Conservation (phyloP, 1,284 basidiomycete species). For the Omphalotus olearius region DNA sequence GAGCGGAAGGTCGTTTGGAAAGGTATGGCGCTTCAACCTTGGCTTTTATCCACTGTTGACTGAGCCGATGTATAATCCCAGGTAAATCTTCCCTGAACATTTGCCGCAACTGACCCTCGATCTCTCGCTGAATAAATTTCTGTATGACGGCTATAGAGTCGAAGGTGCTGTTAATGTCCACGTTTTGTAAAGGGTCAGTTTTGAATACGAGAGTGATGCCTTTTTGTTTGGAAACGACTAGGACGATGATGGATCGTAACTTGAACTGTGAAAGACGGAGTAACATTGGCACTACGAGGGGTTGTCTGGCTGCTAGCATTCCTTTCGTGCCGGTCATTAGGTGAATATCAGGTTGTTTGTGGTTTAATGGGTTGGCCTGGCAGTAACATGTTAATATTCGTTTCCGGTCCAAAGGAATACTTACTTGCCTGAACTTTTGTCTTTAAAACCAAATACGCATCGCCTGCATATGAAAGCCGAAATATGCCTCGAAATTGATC, state of each 20-base stretch:
- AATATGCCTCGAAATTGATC: conserved; percentile 99
- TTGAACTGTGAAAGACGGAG: conserved; percentile 94
- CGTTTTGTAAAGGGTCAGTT: conserved; percentile 97
- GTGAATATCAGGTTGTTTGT: conserved; percentile 80
- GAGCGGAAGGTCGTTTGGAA: conserved; percentile 37
- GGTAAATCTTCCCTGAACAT: conserved; percentile 98
- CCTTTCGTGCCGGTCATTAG: conserved; percentile 72
- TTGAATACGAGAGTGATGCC: conserved; percentile 99
- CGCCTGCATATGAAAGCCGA: conserved; percentile 91
- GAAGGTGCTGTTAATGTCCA: conserved; percentile 96
- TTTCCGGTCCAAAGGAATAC: neutral
- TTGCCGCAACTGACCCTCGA: conserved; percentile 94
- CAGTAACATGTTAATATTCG: neutral
- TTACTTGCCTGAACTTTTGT: conserved; percentile 86
- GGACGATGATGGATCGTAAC: conserved; percentile 93
- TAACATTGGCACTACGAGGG: conserved; percentile 96
- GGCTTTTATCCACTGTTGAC: conserved; percentile 91
- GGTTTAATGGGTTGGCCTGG: conserved; percentile 93
- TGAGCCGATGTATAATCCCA: conserved; percentile 93
- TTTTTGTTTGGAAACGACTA: conserved; percentile 95
- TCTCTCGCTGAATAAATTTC: conserved; percentile 94
- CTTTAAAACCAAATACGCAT: conserved; percentile 93
- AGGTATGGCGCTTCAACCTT: conserved; percentile 81
- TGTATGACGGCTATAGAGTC: conserved; percentile 98
- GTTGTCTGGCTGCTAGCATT: conserved; percentile 89